Evolutionary conservation across 352 stramenopile species (phyloP).

Genomic region (Phytophthora sojae): DNA sequence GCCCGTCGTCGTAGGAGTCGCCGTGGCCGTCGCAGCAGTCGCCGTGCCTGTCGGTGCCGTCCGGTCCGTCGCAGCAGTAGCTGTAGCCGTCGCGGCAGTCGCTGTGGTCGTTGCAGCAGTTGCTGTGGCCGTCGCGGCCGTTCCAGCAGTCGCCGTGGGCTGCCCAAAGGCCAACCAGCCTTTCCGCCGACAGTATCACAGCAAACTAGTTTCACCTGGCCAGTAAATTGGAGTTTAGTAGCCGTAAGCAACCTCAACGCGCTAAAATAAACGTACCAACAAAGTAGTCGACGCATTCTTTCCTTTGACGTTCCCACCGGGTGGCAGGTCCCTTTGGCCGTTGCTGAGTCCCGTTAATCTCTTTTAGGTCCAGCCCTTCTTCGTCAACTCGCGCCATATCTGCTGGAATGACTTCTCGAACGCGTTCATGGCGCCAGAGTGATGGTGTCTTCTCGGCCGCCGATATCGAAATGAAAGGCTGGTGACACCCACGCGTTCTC

Average conservation of each 20-base stretch:
- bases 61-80: not conserved
- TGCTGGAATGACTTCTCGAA: slow-evolving; percentile 15
- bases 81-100: not conserved
- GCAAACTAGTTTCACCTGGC: not conserved
- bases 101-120: not conserved
- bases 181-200: not conserved
- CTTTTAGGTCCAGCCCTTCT: slow-evolving; percentile 16
- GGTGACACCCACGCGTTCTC: not conserved
- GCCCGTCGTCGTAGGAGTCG: not conserved
- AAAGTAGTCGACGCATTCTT: slow-evolving; percentile 9
- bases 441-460: not conserved
- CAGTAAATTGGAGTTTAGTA: not conserved
- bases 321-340: not conserved
- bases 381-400: slow-evolving; percentile 14
- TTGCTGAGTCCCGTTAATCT: slow-evolving; percentile 7
- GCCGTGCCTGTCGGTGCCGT: not conserved
- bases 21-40: not conserved
- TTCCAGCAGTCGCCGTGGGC: not conserved
- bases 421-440: slow-evolving; percentile 2
- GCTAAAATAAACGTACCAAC: slow-evolving; percentile 1
- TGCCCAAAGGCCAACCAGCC: not conserved
- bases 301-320: slow-evolving; percentile 7
- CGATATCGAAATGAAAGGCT: slow-evolving; percentile 14
- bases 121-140: not conserved
- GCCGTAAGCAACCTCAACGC: not conserved